phyloP scores from a whole-genome alignment of 371 early-diverging fungal genomes.

The Syncephalastrum sp. region DNA sequence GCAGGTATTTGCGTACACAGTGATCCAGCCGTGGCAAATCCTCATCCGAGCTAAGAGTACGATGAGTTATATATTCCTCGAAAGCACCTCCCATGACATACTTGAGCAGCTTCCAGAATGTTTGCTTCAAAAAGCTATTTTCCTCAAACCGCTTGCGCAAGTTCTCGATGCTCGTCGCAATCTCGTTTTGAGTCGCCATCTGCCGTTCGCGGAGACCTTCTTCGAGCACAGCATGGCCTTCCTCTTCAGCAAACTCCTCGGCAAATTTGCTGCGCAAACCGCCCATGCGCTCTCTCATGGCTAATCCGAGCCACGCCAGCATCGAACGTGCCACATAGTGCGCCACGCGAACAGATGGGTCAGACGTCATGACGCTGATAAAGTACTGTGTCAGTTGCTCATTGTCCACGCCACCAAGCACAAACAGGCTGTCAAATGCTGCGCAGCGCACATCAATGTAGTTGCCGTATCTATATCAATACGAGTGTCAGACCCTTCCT shows the following conservation, averaged over 20 bases:
- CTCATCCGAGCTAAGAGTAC: too few relatives aligned
- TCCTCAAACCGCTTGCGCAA: conserved; percentile 39
- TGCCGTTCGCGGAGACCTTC: conserved; percentile 21
- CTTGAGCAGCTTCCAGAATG: conserved; percentile 44
- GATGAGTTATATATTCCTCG: too few relatives aligned
- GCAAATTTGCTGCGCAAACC: conserved; percentile 16
- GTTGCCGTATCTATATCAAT: conserved; percentile 51
- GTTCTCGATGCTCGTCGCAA: conserved; percentile 34
- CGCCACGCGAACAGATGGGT: conserved; percentile 56
- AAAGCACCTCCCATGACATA: conserved; percentile 9
- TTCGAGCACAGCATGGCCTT: conserved; percentile 36
- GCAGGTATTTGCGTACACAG: conserved; percentile 50
- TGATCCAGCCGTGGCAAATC: conserved; percentile 40
- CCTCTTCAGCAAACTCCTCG: conserved; percentile 55
- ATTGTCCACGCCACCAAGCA: conserved; percentile 59
- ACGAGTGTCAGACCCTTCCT: neutral
- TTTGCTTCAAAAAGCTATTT: conserved; percentile 30
- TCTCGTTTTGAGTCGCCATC: conserved; percentile 17
- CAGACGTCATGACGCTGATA: conserved; percentile 48
- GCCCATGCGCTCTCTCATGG: conserved; percentile 32
- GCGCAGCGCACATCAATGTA: conserved; percentile 61
- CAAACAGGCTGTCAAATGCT: conserved; percentile 66
- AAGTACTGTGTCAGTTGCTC: conserved; percentile 48
- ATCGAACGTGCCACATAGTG: conserved; percentile 50
- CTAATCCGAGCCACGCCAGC: conserved; percentile 53